Conservation (phyloP, 805 yeast genomes). For the Pichia cephalocereana region DNA sequence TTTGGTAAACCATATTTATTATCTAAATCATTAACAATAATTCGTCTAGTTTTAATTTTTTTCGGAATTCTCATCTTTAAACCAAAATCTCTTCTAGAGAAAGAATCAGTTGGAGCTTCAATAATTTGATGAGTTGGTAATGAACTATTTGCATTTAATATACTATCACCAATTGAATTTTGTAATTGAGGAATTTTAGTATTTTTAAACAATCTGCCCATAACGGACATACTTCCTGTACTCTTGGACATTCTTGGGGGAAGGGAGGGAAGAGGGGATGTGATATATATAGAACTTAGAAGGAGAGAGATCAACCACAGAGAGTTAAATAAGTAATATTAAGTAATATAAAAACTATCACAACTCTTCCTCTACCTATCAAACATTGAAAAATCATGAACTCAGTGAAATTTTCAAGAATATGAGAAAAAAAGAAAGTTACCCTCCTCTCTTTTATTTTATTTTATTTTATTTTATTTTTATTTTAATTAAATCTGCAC, state of each 20-base stretch:
- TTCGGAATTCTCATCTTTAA: conserved; percentile 62
- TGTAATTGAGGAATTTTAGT: conserved; percentile 29
- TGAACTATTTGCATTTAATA: conserved; percentile 17
- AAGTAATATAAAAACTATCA: too few relatives aligned
- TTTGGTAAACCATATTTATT: conserved; percentile 59
- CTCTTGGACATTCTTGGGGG: conserved; percentile 14
- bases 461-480: too few relatives aligned
- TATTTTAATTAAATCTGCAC: too few relatives aligned
- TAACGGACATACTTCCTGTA: conserved; percentile 18
- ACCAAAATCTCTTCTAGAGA: conserved; percentile 67
- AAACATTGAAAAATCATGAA: too few relatives aligned
- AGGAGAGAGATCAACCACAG: too few relatives aligned
- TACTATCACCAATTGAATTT: conserved; percentile 19
- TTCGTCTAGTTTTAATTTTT: conserved; percentile 46
- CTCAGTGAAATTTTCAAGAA: too few relatives aligned
- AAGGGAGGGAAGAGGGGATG: background rate
- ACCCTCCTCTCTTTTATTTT: too few relatives aligned
- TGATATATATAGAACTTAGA: background rate
- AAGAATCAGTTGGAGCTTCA: conserved; percentile 57
- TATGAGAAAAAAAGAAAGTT: too few relatives aligned
- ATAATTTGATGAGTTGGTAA: conserved; percentile 67
- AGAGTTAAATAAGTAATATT: too few relatives aligned
- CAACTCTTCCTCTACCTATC: too few relatives aligned
- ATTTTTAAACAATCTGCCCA: conserved; percentile 19
- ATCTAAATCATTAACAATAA: conserved; percentile 60